Base-by-base conservation (phyloP, 2,329 filamentous ascomycete genomes). In the Alternaria gaisen region DNA sequence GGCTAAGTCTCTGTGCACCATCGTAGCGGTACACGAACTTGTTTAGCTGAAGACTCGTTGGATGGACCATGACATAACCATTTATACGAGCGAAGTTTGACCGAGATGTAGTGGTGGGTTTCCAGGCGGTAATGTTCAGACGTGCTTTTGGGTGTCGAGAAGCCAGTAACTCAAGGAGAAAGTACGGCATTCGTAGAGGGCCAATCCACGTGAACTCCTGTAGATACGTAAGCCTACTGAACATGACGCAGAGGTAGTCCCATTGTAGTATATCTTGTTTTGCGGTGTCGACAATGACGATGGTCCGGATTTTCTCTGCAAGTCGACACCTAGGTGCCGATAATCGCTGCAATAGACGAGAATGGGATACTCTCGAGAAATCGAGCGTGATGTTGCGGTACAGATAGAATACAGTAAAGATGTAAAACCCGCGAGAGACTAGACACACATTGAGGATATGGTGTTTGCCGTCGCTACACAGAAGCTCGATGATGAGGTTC, bases 351-450 rank as follows among this genome's bases (percentile, higher is more conserved):
- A 53, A 41, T 12, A 50, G 20, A 8, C n/a, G 58, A 24, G 22
- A 12, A 8, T 53, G 18, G 30, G 47, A 34, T 43, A 22, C 12
- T 47, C 34, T 36, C n/a, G 18, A 30, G 16, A 52, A 11, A 22
- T 60, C 28, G 5, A 56, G 10, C 12, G 9, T 26, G 22, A 60
- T 24, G 5, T 47, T 14, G n/a, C 58, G 58, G 24, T 60, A 60
- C 3, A 60, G 36, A 30, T 42, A 50, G 20, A 43, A 46, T 11
- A 40, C 22, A 20, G 53, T 22, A 14, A 60, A 38, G 2, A 52
- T 6, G 34, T 60, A 60, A 12, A 60, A 34, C 7, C 41, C 11
- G 20, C 40, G 58, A n/a, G 53, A 60, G 28, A 52, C 53, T 26
- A 52, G 34, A 32, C 44, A 44, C 2, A 60, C 11, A 18, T 46